phyloP scores from a whole-genome alignment of 2,329 filamentous ascomycete species.

The Clarireedia hainanense region DNA sequence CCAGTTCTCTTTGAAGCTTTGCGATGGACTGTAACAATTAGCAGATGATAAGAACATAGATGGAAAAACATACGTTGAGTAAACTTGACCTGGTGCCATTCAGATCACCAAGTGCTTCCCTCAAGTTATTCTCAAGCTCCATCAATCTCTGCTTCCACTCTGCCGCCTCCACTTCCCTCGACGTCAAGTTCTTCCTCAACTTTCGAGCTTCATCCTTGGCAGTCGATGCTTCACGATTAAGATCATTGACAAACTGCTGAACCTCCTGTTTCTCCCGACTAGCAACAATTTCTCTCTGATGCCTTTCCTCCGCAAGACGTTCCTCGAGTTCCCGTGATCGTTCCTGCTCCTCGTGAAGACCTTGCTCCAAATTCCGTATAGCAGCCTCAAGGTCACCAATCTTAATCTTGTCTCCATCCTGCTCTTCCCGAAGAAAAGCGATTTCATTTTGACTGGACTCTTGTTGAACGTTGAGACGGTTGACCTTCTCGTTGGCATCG shows the following conservation, averaged over 20 bases:
- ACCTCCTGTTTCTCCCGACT: constrained; percentile 90
- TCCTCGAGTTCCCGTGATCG: constrained; percentile 63
- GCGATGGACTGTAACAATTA: constrained; percentile 57
- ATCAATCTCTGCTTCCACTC: constrained; percentile 87
- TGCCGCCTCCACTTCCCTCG: constrained; percentile 78
- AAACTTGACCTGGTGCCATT: constrained; percentile 80
- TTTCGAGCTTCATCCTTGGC: constrained; percentile 81
- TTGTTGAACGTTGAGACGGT: constrained; percentile 80
- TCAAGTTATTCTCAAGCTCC: constrained; percentile 82
- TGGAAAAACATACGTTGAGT: constrained; percentile 53
- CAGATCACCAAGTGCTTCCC: constrained; percentile 79
- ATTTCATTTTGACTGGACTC: constrained; percentile 92
- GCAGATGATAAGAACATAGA: background rate
- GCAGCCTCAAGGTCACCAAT: constrained; percentile 88
- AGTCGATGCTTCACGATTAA: constrained; percentile 73
- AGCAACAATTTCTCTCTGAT: constrained; percentile 80
- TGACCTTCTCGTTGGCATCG: constrained; percentile 80
- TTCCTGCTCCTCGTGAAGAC: constrained; percentile 78
- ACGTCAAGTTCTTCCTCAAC: constrained; percentile 74
- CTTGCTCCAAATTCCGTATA: constrained; percentile 70
- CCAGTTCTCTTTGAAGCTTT: constrained; percentile 81
- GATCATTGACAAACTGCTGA: constrained; percentile 85
- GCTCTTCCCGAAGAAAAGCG: constrained; percentile 89
- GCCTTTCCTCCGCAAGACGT: constrained; percentile 69
- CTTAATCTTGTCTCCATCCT: constrained; percentile 95